A percentile compares a stretch with the other conserved stretches of the same genome.
Conservation (phyloP, 164 flowering plant species). For the Chloranthus sessilifolius region DNA sequence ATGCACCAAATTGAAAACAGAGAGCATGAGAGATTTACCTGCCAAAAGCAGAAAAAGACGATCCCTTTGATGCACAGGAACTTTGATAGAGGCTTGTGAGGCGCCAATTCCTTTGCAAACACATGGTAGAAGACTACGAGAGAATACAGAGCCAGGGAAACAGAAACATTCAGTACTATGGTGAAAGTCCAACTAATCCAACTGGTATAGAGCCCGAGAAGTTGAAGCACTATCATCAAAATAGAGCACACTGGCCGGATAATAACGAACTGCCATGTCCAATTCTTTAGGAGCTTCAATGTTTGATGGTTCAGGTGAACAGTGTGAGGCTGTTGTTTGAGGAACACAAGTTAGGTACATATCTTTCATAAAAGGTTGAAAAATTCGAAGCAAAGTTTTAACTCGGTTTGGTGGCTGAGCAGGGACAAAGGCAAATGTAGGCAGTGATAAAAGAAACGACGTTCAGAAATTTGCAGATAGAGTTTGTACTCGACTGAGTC, state of each 20-base stretch:
- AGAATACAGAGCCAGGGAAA: constrained; percentile 84
- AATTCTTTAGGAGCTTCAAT: constrained; percentile 69
- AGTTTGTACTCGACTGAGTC: too few species aligned
- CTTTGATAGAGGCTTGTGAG: constrained; percentile 92
- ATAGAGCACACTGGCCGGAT: constrained; percentile 83
- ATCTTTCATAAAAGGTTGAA: too few species aligned
- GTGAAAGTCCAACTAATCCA: constrained; percentile 96
- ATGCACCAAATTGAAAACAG: too few species aligned
- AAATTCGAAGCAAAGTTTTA: too few species aligned
- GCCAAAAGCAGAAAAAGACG: constrained; percentile 99
- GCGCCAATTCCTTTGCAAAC: constrained; percentile 86
- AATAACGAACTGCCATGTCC: constrained; percentile 98
- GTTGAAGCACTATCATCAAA: constrained; percentile 76
- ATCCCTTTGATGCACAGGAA: constrained; percentile 94
- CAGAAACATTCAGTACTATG: constrained; percentile 78
- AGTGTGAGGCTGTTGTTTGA: constrained; percentile 65
- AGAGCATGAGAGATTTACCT: constrained; percentile 41
- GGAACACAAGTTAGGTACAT: constrained; percentile 8
- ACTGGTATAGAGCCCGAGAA: constrained; percentile 66
- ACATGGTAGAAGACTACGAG: constrained; percentile 85
- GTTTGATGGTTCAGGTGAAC: constrained; percentile 59
- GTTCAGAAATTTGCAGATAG: too few species aligned
- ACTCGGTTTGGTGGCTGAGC: too few species aligned
- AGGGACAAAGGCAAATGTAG: too few species aligned
- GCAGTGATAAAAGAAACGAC: too few species aligned